Evolutionary conservation across 495 filamentous ascomycete species (phyloP).

Genomic region (Penicillium coprophilum): DNA sequence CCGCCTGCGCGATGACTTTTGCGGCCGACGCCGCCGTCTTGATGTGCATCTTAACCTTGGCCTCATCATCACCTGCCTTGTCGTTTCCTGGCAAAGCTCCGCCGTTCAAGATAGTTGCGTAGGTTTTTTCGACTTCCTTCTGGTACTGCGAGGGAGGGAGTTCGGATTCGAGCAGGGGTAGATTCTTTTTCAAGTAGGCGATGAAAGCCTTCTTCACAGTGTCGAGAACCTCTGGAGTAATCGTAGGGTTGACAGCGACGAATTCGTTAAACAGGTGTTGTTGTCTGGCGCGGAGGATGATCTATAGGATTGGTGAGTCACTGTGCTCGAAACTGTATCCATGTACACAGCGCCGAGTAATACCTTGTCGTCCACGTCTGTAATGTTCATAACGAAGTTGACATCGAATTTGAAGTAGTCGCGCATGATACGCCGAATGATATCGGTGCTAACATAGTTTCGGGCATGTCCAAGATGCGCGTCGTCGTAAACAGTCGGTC

Average conservation of each 20-base stretch:
- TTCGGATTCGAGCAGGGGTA: slow-evolving; percentile 58
- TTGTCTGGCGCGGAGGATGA: slow-evolving; percentile 80
- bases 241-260: slow-evolving; percentile 39
- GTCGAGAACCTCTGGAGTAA: slow-evolving; percentile 54
- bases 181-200: slow-evolving; percentile 73
- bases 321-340: background rate
- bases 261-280: slow-evolving; percentile 67
- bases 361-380: slow-evolving; percentile 91
- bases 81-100: slow-evolving; percentile 59
- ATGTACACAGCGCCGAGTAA: background rate
- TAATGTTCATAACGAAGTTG: slow-evolving; percentile 95
- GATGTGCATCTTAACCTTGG: slow-evolving; percentile 92
- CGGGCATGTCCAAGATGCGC: slow-evolving; percentile 87
- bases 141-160: slow-evolving; percentile 48
- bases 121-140: slow-evolving; percentile 56
- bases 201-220: slow-evolving; percentile 64
- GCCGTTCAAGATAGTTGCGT: slow-evolving; percentile 56
- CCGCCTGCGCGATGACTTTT: slow-evolving; percentile 49
- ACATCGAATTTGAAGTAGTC: slow-evolving; percentile 87
- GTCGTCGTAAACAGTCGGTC: slow-evolving; percentile 91
- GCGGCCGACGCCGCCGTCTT: slow-evolving; percentile 68
- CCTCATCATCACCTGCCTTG: slow-evolving; percentile 69
- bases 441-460: slow-evolving; percentile 94
- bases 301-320: slow-evolving; percentile 45
- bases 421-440: slow-evolving; percentile 79